Percentiles rank a stretch among this genome's conserved stretches.
These are phyloP conservation scores for Cytospora piceae DNA, from an alignment of 2,329 filamentous ascomycete genomes.

Conservation along the genomic window DNA sequence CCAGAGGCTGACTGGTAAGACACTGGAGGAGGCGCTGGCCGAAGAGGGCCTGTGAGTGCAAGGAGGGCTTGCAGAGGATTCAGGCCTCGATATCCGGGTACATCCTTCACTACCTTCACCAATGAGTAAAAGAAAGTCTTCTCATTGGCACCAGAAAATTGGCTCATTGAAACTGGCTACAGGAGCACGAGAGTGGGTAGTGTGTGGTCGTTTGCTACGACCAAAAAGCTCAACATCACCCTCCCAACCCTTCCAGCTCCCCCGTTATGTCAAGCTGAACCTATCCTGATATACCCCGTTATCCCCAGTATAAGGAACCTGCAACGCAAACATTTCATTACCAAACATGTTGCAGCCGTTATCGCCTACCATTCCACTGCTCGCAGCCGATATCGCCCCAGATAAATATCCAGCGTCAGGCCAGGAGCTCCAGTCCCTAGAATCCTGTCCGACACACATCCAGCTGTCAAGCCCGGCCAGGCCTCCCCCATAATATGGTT, in stretches of 20 bases:
- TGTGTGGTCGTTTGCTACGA: not conserved
- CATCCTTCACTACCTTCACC: not conserved
- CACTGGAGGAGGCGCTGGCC: constrained; percentile 43
- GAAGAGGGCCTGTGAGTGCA: constrained; percentile 25
- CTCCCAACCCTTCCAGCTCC: not conserved
- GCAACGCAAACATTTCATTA: constrained; percentile 4
- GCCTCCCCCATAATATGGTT: not conserved
- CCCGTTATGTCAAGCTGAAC: constrained; percentile 4
- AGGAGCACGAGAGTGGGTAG: not conserved
- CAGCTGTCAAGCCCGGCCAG: constrained; percentile 5
- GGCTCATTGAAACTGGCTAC: not conserved
- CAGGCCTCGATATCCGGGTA: not conserved
- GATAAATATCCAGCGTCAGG: constrained; percentile 12
- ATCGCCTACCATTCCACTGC: constrained; percentile 1
- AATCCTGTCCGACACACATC: constrained; percentile 6
- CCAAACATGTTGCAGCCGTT: constrained; percentile 5
- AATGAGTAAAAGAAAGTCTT: not conserved
- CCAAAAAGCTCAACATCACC: constrained; percentile 3
- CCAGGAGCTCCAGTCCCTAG: constrained; percentile 10
- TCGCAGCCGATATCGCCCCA: constrained; percentile 8
- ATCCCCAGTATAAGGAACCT: constrained; percentile 3
- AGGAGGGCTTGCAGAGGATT: not conserved
- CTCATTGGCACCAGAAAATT: not conserved
- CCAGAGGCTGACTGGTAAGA: constrained; percentile 66
- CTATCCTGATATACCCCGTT: constrained; percentile 1